phyloP scores from a whole-genome alignment of 768 basidiomycete genomes.

The Calocybe gangraenosa region DNA sequence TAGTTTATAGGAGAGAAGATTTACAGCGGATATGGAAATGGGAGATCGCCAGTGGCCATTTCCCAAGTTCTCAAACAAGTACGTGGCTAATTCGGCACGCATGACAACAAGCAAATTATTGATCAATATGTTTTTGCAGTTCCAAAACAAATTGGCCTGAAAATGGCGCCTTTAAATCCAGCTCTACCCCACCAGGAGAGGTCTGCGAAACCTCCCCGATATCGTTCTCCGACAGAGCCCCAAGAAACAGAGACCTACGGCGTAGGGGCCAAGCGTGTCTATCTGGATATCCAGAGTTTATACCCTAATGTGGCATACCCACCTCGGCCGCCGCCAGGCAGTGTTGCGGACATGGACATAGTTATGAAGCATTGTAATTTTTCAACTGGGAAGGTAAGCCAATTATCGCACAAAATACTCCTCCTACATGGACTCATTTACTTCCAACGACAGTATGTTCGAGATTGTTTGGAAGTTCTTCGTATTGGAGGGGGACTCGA shows the following conservation, averaged over 20 bases:
- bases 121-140: slow-evolving; percentile 34
- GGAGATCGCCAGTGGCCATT: slow-evolving; percentile 89
- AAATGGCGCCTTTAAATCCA: slow-evolving; percentile 56
- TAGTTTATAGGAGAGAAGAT: slow-evolving; percentile 67
- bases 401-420: not conserved
- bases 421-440: slow-evolving; percentile 1
- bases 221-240: slow-evolving; percentile 39
- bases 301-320: slow-evolving; percentile 72
- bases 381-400: slow-evolving; percentile 57
- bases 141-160: slow-evolving; percentile 58
- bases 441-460: slow-evolving; percentile 64
- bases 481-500: slow-evolving; percentile 84
- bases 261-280: slow-evolving; percentile 69
- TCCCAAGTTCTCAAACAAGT: slow-evolving; percentile 72
- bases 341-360: slow-evolving; percentile 85
- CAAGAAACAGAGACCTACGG: slow-evolving; percentile 53
- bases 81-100: slow-evolving; percentile 25
- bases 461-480: slow-evolving; percentile 89
- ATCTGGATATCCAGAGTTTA: slow-evolving; percentile 61
- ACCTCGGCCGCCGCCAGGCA: slow-evolving; percentile 75
- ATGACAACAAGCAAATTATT: slow-evolving; percentile 1
- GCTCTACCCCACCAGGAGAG: slow-evolving; percentile 53
- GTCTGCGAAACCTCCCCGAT: slow-evolving; percentile 43
- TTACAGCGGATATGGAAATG: slow-evolving; percentile 88
- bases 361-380: slow-evolving; percentile 88